A percentile compares a stretch with the other conserved stretches of the same genome.
Evolutionary conservation across 495 filamentous ascomycete species (phyloP).

Genomic region (Aspergillus sclerotioniger): DNA sequence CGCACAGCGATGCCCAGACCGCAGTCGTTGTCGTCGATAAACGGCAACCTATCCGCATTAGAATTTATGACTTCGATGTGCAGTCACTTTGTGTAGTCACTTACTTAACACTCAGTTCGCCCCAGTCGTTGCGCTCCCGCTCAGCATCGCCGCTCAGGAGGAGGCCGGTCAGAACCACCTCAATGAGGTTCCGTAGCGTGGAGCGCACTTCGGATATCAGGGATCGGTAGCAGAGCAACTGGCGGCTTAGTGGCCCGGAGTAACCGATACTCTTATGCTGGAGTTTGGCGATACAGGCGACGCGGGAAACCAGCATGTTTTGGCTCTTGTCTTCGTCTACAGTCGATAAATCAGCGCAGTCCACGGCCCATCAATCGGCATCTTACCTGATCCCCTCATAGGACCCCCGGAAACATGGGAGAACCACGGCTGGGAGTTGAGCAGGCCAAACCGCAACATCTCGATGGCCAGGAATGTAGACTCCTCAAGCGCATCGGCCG

Average conservation of each 20-base stretch:
- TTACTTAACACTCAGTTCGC: constrained; percentile 69
- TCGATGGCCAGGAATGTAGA: constrained; percentile 76
- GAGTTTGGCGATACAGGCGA: constrained; percentile 77
- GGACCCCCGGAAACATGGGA: constrained; percentile 58
- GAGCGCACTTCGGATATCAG: constrained; percentile 75
- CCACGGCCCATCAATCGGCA: not conserved
- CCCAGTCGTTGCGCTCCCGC: constrained; percentile 67
- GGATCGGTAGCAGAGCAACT: constrained; percentile 83
- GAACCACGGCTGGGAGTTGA: constrained; percentile 65
- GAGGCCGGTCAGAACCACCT: constrained; percentile 74
- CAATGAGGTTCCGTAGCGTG: constrained; percentile 75
- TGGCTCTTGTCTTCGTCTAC: constrained; percentile 64
- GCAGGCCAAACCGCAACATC: constrained; percentile 68
- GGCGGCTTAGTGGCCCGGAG: constrained; percentile 89
- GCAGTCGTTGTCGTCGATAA: constrained; percentile 78
- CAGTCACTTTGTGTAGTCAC: constrained; percentile 28
- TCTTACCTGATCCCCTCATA: constrained; percentile 55
- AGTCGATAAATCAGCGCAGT: constrained; percentile 4
- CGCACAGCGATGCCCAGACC: constrained; percentile 87
- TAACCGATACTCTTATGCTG: constrained; percentile 85
- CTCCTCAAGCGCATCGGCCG: constrained; percentile 56
- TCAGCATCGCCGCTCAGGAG: constrained; percentile 75
- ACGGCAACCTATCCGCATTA: constrained; percentile 68
- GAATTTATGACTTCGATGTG: constrained; percentile 9
- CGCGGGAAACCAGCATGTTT: constrained; percentile 77